phyloP scores from a whole-genome alignment of 148 eudicot species.

The Chenopodium album region DNA sequence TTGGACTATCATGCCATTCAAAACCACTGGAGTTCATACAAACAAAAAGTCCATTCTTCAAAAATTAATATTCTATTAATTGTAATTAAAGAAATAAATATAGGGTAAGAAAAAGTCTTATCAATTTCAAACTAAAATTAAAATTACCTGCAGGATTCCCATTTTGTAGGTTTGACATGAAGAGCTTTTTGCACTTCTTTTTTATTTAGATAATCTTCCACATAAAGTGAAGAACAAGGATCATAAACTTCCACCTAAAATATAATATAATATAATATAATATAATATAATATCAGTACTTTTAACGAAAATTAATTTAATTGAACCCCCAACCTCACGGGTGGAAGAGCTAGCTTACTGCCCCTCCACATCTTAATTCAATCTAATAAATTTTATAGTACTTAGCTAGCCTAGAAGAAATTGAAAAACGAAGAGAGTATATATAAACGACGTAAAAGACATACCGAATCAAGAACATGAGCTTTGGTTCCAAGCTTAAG shows the following conservation, averaged over 20 bases:
- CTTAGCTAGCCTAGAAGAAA: no score
- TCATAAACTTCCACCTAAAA: slow-evolving; percentile 34
- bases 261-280: no score
- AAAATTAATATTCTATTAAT: neutral
- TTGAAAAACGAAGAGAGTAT: no score
- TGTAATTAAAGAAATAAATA: no score
- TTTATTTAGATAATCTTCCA: slow-evolving; percentile 36
- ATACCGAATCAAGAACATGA: slow-evolving; percentile 29
- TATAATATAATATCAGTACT: no score
- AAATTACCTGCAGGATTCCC: slow-evolving; percentile 42
- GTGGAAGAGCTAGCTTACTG: no score
- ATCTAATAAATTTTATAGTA: no score
- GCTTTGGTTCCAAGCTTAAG: slow-evolving; percentile 11
- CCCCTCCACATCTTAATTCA: no score
- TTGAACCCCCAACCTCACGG: no score
- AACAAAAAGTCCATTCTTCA: neutral
- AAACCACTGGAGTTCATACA: slow-evolving; percentile 21
- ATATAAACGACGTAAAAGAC: neutral
- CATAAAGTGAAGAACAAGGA: slow-evolving; percentile 43
- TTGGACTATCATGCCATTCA: slow-evolving; percentile 43
- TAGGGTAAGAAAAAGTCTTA: neutral
- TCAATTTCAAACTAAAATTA: neutral
- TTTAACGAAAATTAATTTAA: no score
- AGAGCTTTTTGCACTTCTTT: slow-evolving; percentile 48
- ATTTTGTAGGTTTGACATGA: slow-evolving; percentile 39